Evolutionary conservation across 2,329 filamentous ascomycete species (phyloP).

Genomic region (Cladosporium oxysporum): DNA sequence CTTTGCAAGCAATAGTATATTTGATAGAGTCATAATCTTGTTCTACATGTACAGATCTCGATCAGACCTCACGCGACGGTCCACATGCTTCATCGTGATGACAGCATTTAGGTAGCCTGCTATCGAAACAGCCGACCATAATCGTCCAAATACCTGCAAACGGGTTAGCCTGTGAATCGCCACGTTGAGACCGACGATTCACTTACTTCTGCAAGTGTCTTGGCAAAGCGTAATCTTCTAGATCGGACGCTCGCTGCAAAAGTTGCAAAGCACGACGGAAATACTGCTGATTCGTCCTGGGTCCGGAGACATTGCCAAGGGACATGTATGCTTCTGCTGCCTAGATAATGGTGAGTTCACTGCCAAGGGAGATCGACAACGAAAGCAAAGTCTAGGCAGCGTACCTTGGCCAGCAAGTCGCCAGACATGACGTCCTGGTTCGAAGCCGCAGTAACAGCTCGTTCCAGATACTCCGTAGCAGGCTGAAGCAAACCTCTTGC

Average conservation of each 20-base stretch:
- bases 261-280: conserved; percentile 51
- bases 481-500: conserved; percentile 54
- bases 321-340: conserved; percentile 56
- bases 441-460: conserved; percentile 49
- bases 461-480: conserved; percentile 53
- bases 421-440: conserved; percentile 43
- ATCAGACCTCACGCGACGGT: neutral
- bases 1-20: neutral
- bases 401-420: conserved; percentile 41
- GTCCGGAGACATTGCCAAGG: conserved; percentile 52
- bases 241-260: conserved; percentile 46
- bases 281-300: conserved; percentile 46
- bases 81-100: neutral
- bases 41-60: neutral
- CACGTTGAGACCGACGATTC: too few species aligned
- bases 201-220: conserved; percentile 50
- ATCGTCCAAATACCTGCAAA: conserved; percentile 47
- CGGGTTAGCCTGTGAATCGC: conserved; percentile 9
- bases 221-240: conserved; percentile 46
- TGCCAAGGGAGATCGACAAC: too few species aligned
- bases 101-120: neutral
- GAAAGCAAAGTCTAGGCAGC: neutral
- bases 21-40: neutral
- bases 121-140: conserved; percentile 36
- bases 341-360: conserved; percentile 30